phyloP scores from a whole-genome alignment of 1,284 basidiomycete genomes.

The Cryptococcus sp. region DNA sequence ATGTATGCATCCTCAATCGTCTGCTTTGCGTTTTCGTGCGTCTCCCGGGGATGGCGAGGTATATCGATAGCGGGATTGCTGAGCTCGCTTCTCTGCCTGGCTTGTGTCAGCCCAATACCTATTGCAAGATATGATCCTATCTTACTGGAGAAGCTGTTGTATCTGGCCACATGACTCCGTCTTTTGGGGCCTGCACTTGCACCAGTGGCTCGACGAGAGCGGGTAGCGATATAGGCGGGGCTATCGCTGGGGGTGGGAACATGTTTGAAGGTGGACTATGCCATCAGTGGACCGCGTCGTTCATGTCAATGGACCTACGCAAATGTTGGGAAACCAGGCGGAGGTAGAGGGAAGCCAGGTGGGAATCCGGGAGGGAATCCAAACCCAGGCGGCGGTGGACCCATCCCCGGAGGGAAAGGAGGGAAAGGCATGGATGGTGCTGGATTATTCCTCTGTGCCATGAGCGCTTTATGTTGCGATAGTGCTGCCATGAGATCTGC shows the following conservation, averaged over 20 bases:
- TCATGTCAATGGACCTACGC: too few relatives aligned
- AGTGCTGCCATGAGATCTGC: conserved; percentile 81
- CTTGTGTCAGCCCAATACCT: conserved; percentile 54
- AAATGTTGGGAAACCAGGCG: conserved; percentile 5
- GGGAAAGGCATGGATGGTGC: conserved; percentile 49
- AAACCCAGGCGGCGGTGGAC: conserved; percentile 47
- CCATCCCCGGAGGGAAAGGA: conserved; percentile 57
- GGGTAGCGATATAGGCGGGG: too few relatives aligned
- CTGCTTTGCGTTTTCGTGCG: conserved; percentile 14
- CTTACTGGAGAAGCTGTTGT: conserved; percentile 38
- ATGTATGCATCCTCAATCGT: conserved; percentile 34
- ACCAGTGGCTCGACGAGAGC: too few relatives aligned
- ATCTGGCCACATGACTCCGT: conserved; percentile 49
- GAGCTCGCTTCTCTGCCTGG: conserved; percentile 64
- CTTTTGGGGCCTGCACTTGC: conserved; percentile 34
- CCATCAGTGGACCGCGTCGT: conserved; percentile 15
- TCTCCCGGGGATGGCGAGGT: conserved; percentile 40
- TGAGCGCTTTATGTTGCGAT: conserved; percentile 83
- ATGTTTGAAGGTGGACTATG: background rate
- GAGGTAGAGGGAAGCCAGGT: conserved; percentile 4
- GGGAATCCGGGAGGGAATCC: conserved; percentile 40
- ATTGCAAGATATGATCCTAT: background rate
- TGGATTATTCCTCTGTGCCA: conserved; percentile 59
- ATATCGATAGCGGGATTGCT: conserved; percentile 66
- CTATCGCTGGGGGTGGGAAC: too few relatives aligned